A percentile compares a stretch with the other conserved stretches of the same genome.
These are phyloP conservation scores for Pelargonium citronellum DNA, from an alignment of 441 rosid genomes.

Conservation along the genomic window DNA sequence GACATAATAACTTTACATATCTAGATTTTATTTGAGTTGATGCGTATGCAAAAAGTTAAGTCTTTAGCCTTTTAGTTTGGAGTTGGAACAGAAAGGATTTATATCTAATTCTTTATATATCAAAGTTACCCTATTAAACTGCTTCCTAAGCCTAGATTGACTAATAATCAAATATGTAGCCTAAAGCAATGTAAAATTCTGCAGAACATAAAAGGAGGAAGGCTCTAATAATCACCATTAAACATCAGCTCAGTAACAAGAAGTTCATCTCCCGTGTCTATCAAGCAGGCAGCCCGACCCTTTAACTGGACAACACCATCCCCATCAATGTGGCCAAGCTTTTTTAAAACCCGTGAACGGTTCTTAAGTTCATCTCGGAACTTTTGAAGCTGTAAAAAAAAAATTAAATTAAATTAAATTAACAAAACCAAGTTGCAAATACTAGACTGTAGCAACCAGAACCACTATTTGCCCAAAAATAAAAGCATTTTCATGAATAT, in stretches of 20 bases:
- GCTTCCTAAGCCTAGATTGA: conserved; percentile 11
- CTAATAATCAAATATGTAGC: conserved; percentile 8
- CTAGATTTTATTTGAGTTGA: no score
- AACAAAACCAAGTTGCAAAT: not conserved
- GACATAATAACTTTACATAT: not conserved
- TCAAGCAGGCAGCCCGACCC: conserved; percentile 98
- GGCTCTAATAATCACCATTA: conserved; percentile 50
- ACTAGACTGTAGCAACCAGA: not conserved
- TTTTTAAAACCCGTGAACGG: conserved; percentile 89
- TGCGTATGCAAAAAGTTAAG: no score
- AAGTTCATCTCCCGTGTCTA: conserved; percentile 97
- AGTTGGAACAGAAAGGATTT: not conserved
- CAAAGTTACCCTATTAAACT: not conserved
- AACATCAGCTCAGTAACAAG: conserved; percentile 98
- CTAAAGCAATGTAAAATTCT: conserved; percentile 19
- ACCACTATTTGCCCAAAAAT: not conserved
- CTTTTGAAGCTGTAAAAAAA: conserved; percentile 70
- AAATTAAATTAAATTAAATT: conserved; percentile 17
- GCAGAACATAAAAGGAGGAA: conserved; percentile 16
- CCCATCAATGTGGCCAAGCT: conserved; percentile 88
- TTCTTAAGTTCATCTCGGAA: conserved; percentile 90
- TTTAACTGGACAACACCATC: conserved; percentile 86
- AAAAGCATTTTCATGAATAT: not conserved
- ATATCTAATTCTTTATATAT: not conserved
- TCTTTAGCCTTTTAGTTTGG: not conserved